Evolutionary conservation across 2,329 filamentous ascomycete species (phyloP), one percentile per base, ranked within the genome.

Genomic region (Alternaria tenuissima): DNA sequence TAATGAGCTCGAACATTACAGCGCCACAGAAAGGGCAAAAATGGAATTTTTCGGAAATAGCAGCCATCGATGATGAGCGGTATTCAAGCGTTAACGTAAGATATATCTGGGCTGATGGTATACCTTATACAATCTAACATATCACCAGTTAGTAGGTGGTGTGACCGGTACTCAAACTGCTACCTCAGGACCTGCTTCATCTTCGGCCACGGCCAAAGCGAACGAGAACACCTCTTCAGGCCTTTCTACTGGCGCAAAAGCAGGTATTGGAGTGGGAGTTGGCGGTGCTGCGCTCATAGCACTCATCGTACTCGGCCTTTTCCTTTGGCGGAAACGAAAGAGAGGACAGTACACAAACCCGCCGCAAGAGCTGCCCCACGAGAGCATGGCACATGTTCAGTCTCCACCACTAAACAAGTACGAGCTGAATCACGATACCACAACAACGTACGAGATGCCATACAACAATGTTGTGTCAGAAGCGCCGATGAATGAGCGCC

Each of bases 261-360:
- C 65, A 12, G 69, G 56, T 9, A 69, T 72, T 26, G 66, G 71
- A 6, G 68, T 57, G 2, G 62, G 57, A 3, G 28, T 70, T 7
- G 66, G 63, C n/a, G 48, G 41, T 11, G 59, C 61, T 24, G 64
- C 58, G 2, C 52, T 74, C 11, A 68, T 76, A 26, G 65, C 62
- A 0, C 78, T 94, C 1, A 81, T 97, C 1, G 96, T 97, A 71
- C 96, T 94, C 0, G 91, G 64, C 9, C 54, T 75, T 8, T 68
- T 68, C 32, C 51, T 66, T 16, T 63, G 54, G 55, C 62, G 64
- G 20, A 66, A 64, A 41, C 59, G 67, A 36, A 72, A 67, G 34
- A 63, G 62, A 30, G 44, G 48, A 38, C 32, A 48, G 26, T 20
- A 59, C 39, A 16, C 56, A 36, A 43, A 7, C 6, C 46, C 32